Percentiles rank a stretch among this genome's conserved stretches.
Evolutionary conservation across 495 filamentous ascomycete species (phyloP).

Genomic region (Neurospora sublineolata): DNA sequence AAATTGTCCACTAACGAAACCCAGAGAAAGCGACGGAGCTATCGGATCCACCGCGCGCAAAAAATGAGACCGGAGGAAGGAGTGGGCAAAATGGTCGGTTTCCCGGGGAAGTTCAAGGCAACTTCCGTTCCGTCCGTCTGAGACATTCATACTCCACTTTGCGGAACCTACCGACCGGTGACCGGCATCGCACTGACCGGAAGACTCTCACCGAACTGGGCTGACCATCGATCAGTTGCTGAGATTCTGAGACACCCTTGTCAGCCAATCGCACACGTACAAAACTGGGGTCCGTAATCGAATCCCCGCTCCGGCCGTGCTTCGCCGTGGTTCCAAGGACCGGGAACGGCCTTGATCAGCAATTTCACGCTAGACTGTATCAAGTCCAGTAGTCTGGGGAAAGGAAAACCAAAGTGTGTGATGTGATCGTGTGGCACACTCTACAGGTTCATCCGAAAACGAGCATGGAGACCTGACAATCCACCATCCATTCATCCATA

Average conservation of each 20-base stretch:
- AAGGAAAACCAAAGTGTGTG: background rate
- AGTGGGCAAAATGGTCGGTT: background rate
- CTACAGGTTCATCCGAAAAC: background rate
- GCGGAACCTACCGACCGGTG: background rate
- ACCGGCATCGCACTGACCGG: background rate
- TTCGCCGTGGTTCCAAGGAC: background rate
- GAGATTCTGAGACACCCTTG: background rate
- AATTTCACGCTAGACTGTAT: background rate
- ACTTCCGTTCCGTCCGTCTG: background rate
- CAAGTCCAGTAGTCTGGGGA: background rate
- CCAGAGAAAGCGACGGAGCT: background rate
- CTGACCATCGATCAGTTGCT: background rate
- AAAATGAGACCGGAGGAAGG: background rate
- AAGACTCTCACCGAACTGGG: background rate
- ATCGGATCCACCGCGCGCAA: background rate
- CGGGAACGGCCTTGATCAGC: background rate
- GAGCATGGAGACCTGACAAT: background rate
- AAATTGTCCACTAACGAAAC: background rate
- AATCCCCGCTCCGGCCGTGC: background rate
- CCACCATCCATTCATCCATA: background rate
- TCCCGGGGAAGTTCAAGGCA: background rate
- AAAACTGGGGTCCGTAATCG: background rate
- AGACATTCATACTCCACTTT: background rate
- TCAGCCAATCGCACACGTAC: background rate
- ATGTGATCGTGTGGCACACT: background rate